Evolutionary conservation across 176 grass and related monocot genomes (phyloP).

Genomic region (bread wheat (Triticum aestivum)): IWGSC_CS_RefSeq_v2.1 NC_057801.1:52635268-52635767

Average conservation of each 20-base stretch:
- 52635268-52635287: conserved; percentile 28
- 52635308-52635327: neutral
- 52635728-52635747: no score
- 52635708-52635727: no score
- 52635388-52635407: neutral
- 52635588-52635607: no score
- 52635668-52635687: no score
- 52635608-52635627: no score
- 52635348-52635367: neutral
- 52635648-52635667: no score
- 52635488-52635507: neutral
- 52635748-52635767: no score
- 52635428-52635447: neutral
- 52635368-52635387: neutral
- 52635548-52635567: no score
- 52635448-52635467: neutral
- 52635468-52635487: neutral
- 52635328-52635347: neutral
- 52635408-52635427: neutral
- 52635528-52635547: neutral
- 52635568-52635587: no score
- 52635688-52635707: no score
- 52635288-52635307: neutral
- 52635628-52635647: no score
- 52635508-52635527: neutral